Percentiles rank a stretch among this genome's conserved stretches.
Conservation (phyloP, 2,329 filamentous ascomycete genomes). For the Aspergillus amoenus region DNA sequence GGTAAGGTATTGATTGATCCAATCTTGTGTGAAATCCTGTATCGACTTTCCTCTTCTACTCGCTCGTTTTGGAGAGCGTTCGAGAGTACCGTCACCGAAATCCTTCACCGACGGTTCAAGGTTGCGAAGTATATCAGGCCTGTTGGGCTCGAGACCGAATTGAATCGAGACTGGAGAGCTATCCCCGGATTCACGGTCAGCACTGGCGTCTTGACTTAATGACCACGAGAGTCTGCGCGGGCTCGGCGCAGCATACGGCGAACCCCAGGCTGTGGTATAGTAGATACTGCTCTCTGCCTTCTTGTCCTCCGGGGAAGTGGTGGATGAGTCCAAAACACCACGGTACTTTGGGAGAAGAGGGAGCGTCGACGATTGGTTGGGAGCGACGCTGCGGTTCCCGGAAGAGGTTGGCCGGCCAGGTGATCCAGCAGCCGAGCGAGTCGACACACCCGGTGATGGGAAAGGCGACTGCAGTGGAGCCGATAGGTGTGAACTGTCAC, state of each 20-base stretch:
- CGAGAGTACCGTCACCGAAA: slow-evolving; percentile 25
- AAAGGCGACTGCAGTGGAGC: slow-evolving; percentile 33
- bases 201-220: slow-evolving; percentile 48
- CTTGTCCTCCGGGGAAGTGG: slow-evolving; percentile 42
- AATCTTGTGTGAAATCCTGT: slow-evolving; percentile 72
- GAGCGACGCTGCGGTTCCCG: slow-evolving; percentile 25
- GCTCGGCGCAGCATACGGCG: slow-evolving; percentile 73
- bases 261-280: slow-evolving; percentile 85
- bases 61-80: slow-evolving; percentile 22
- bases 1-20: slow-evolving; percentile 83
- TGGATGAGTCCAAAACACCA: slow-evolving; percentile 34
- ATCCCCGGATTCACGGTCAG: slow-evolving; percentile 32
- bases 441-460: slow-evolving; percentile 38
- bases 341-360: slow-evolving; percentile 34
- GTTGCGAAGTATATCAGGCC: slow-evolving; percentile 28
- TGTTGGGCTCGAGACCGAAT: slow-evolving; percentile 24
- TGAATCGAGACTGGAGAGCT: slow-evolving; percentile 36
- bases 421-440: slow-evolving; percentile 35
- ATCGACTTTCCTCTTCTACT: slow-evolving; percentile 36
- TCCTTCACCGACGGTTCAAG: slow-evolving; percentile 24
- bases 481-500: slow-evolving; percentile 32
- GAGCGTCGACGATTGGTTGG: slow-evolving; percentile 29
- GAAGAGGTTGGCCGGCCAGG: slow-evolving; percentile 29
- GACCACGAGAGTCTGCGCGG: slow-evolving; percentile 42
- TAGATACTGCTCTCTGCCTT: slow-evolving; percentile 52